These are phyloP conservation scores for Solanum phureja DNA, from an alignment of 257 asterid species.

Conservation along the genomic window DNA sequence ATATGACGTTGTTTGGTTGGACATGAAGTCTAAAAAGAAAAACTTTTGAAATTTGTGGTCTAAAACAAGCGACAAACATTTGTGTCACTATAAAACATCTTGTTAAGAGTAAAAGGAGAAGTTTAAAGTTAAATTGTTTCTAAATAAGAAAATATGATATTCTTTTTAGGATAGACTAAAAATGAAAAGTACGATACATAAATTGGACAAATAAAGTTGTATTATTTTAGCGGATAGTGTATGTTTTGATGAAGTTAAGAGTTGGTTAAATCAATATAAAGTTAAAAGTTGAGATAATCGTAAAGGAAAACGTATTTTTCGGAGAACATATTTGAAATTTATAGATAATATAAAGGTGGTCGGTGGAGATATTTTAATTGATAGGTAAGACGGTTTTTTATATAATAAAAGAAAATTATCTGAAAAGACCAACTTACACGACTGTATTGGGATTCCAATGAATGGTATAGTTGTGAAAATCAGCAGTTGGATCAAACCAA, in stretches of 20 bases:
- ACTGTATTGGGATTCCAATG: conserved; percentile 49
- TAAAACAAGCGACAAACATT: not conserved
- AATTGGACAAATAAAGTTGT: not conserved
- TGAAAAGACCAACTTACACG: conserved; percentile 28
- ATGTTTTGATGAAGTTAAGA: not conserved
- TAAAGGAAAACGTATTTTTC: not conserved
- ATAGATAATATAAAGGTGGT: no score
- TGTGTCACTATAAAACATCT: not conserved
- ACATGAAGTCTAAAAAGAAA: no score
- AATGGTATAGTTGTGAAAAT: conserved; percentile 70
- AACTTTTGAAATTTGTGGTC: no score
- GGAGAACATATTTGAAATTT: no score
- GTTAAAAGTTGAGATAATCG: not conserved
- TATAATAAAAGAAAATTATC: not conserved
- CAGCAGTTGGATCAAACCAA: conserved; percentile 72
- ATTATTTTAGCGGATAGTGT: not conserved
- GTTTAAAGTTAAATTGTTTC: no score
- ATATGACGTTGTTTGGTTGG: no score
- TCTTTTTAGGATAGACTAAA: no score
- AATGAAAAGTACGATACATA: not conserved
- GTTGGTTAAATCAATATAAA: not conserved
- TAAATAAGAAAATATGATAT: no score
- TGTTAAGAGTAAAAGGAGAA: not conserved
- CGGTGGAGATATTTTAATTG: not conserved
- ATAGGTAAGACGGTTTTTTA: not conserved